Evolutionary conservation across 768 basidiomycete genomes (phyloP), one percentile per base, ranked within the genome.

Genomic region (Macrolepiota albuminosa): DNA sequence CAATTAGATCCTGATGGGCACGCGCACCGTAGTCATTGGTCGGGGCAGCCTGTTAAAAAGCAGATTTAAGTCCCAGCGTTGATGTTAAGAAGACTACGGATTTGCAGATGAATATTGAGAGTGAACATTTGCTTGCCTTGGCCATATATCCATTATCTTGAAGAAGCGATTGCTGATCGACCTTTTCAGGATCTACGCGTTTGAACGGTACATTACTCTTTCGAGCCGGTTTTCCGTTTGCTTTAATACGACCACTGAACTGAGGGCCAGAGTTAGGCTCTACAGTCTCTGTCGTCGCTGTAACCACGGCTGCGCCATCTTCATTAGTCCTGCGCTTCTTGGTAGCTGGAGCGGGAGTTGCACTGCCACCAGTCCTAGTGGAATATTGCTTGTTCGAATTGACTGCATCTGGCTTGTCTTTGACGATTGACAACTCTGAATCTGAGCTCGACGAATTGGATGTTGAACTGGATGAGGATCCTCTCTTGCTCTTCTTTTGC

Each of bases 1-100:
- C 91, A 63, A 96, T 89, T 62, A 99, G 77, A 72, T 98, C 97
- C 42, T 82, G 80, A 64, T 87, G 86, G 0, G 96, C 96, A 57
- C 81, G 82, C 34, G 85, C 87, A 21, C 96, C 96, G 65, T 99
- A 99, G 70, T 98, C 97, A 62, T 87, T 87, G 26, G 63, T 63
- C 1, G 78, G 78, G 0, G 83, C 92, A 2, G 84, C 79, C 91
- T 89, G 9, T 63, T 47, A 9, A 16, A 21, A 55, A 10, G 29
- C 4, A 56, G 21, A 26, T 26, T 47, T 26, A 56, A 56, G 49
- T 16, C 14, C 43, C 42, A 51, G 29, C 31, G 29, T 7, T 6
- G 13, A 45, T 36, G 29, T 40, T 47, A n/a, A 33, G 14, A 50
- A 33, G 54, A 37, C 9, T 31, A 6, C 16, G 26, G 42, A 42